Evolutionary conservation across 257 asterid species (phyloP), one percentile per base, ranked within the genome.

Genomic region (Lavandula angustifolia): DNA sequence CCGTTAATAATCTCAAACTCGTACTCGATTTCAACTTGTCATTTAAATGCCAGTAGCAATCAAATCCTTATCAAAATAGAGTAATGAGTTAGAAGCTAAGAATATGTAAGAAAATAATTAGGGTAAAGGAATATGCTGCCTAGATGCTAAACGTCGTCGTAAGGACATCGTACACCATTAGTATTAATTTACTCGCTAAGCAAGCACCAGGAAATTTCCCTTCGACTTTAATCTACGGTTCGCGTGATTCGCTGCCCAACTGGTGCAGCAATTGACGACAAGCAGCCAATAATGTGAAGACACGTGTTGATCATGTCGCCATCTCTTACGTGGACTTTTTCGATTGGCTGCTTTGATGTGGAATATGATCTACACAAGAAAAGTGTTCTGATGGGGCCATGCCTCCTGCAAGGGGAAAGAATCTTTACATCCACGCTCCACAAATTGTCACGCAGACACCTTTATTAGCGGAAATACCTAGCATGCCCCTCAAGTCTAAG

Each of bases 201-300:
- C 69, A 65, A 69, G 63, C 62, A 60, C 84, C 70, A 6, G 4
- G 85, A 75, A 72, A 54, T 77, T 81, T 76, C 86, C 56, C 61
- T 5, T 6, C 3, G 32, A 40, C 16, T 18, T 69, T 55, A 56
- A 52, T 29, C 29, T 67, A 35, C 68, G 6, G n/a, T 22, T 16
- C 9, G 1, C 31, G 37, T 41, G 60, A 60, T 61, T 40, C 62
- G 11, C 69, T 54, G 66, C 17, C 17, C 33, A 6, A 4, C 54
- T 14, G 48, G 34, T 18, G 16, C 1, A 54, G 34, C 6, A 3
- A 3, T 8, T 32, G 8, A 34, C 12, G 4, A 12, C 7, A 2
- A 5, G 0, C 0, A 0, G 33, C 77, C 64, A 76, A 53, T 76
- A 4, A 48, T 2, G 2, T 7, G 4, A 4, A 0, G 64, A 56